Base-by-base conservation (phyloP, 768 basidiomycete species). In the Mycena pura region DNA sequence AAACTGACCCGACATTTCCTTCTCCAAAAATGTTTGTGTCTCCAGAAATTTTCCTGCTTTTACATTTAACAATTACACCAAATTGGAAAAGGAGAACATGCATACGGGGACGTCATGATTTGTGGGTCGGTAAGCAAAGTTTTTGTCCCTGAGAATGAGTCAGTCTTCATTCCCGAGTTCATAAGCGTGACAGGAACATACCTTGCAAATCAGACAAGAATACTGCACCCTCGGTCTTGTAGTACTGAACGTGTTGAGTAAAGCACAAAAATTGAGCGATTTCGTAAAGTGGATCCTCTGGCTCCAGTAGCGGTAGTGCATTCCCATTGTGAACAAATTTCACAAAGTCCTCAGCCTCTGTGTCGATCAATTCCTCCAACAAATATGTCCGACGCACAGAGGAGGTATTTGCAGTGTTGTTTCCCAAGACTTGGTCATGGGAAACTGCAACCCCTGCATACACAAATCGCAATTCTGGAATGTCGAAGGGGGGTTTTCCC, bases 191-290 rank as follows among this genome's bases (percentile, higher is more conserved):
- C n/a, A n/a, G n/a, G n/a, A 22, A 45, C 60, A 19, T 19, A 70
- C 72, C 73, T 69, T 73, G 73, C 31, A 65, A 69, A 49, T 74
- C 69, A 9, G 70, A 69, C 14, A 74, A 31, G 50, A 72, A 74
- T 0, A 57, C 69, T 9, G 55, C 8, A 14, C 63, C 65, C 8
- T 53, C 60, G 1, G 69, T 73, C 55, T 70, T 66, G 21, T 41
- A 55, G 43, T 68, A 72, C 41, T 74, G 73, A 8, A 72, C 62
- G 59, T 73, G 73, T 41, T 74, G 71, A 1, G 38, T 55, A 48
- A 74, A 72, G 2, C 63, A 55, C 19, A 73, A 65, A 47, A 72
- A 68, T 7, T 62, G 36, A 1, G 64, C 69, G n/a, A 50, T 32
- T 5, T 63, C 31, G 19, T 45, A 15, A 22, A 62, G 52, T 5